Evolutionary conservation across 2,329 filamentous ascomycete species (phyloP).

Genomic region (Capronia epimyces): DNA sequence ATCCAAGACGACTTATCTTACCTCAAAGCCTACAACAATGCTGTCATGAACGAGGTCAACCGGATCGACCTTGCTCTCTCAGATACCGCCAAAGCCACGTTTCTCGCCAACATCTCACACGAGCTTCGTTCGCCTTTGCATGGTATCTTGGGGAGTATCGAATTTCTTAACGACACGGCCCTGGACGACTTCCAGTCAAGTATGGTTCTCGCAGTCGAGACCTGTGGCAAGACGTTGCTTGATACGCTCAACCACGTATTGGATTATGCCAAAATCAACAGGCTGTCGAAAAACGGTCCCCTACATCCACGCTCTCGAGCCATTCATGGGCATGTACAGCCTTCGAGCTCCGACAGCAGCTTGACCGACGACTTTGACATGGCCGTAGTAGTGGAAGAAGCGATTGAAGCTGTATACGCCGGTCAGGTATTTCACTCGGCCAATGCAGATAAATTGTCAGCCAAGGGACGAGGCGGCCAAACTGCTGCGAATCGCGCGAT

Average conservation of each 20-base stretch:
- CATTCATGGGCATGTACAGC: constrained; percentile 5
- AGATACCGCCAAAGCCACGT: constrained; percentile 42
- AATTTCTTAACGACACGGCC: constrained; percentile 38
- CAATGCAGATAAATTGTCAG: constrained; percentile 17
- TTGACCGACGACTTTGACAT: constrained; percentile 34
- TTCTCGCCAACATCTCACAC: constrained; percentile 43
- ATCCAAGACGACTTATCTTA: constrained; percentile 39
- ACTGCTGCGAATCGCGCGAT: constrained; percentile 18
- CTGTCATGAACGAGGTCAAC: constrained; percentile 41
- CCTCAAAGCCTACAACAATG: constrained; percentile 39
- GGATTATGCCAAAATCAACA: constrained; percentile 53
- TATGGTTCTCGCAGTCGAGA: constrained; percentile 39
- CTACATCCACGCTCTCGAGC: constrained; percentile 1
- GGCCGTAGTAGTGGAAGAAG: constrained; percentile 32
- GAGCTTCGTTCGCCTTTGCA: constrained; percentile 42
- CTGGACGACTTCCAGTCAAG: constrained; percentile 39
- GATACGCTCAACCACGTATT: constrained; percentile 44
- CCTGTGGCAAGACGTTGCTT: constrained; percentile 39
- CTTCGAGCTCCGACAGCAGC: constrained; percentile 21
- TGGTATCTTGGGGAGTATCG: constrained; percentile 40
- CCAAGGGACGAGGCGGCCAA: constrained; percentile 4
- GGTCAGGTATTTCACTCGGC: constrained; percentile 38
- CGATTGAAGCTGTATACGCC: constrained; percentile 50
- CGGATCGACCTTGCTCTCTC: constrained; percentile 41
- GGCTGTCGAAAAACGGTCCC: constrained; percentile 20